phyloP scores from a whole-genome alignment of 352 stramenopile species.

The Globisporangium ultimum region DNA sequence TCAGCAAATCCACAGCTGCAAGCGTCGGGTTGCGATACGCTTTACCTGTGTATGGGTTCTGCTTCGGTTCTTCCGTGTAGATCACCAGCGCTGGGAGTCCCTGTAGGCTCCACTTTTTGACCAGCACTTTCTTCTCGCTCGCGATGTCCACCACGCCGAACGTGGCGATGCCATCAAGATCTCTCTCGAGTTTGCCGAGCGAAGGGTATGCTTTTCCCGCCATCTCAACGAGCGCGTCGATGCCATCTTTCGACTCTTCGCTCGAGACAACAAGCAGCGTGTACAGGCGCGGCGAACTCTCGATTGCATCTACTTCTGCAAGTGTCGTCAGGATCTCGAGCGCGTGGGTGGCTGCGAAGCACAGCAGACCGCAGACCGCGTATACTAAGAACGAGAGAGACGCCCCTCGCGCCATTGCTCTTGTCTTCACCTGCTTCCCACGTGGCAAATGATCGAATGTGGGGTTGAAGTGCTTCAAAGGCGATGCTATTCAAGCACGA shows the following conservation, averaged over 20 bases:
- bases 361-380: too few relatives aligned
- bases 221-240: conserved; percentile 35
- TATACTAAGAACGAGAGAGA: too few relatives aligned
- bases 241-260: conserved; percentile 5
- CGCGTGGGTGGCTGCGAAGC: not conserved
- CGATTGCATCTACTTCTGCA: conserved; percentile 9
- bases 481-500: too few relatives aligned
- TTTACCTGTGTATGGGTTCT: conserved; percentile 74
- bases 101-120: conserved; percentile 53
- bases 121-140: conserved; percentile 25
- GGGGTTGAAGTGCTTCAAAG: conserved; percentile 1
- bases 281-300: conserved; percentile 8
- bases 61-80: conserved; percentile 56
- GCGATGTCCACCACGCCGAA: conserved; percentile 45
- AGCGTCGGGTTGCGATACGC: conserved; percentile 50
- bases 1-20: conserved; percentile 27
- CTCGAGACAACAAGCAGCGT: conserved; percentile 13
- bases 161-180: conserved; percentile 37
- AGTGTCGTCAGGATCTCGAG: conserved; percentile 9
- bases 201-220: conserved; percentile 30
- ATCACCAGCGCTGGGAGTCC: conserved; percentile 49
- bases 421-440: not conserved
- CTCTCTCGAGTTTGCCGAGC: conserved; percentile 33
- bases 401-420: too few relatives aligned
- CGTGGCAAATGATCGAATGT: conserved; percentile 7